Conservation (phyloP, 192 early-diverging fungal genomes). For the Cetraspora pellucida region DNA sequence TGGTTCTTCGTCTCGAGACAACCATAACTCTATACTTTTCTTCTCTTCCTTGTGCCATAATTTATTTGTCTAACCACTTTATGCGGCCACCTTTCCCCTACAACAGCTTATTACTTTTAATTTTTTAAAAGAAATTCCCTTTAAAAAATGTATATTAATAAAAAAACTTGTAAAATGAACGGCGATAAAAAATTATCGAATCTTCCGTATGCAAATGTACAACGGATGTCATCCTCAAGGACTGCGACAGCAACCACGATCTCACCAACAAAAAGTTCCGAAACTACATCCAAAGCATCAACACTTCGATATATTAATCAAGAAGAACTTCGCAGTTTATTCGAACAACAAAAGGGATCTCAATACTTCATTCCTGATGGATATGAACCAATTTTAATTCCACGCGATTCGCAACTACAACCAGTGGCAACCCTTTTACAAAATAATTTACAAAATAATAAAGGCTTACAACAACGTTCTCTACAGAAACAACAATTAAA, state of each 20-base stretch:
- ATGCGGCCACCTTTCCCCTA: not conserved
- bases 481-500: slow-evolving; percentile 9
- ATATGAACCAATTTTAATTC: slow-evolving; percentile 30
- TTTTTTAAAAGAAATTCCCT: no score
- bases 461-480: slow-evolving; percentile 19
- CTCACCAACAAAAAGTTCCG: slow-evolving; percentile 1
- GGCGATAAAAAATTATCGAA: no score
- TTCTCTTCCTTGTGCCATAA: not conserved
- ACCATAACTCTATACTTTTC: not conserved
- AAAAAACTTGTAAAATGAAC: no score
- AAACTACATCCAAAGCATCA: not conserved
- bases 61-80: not conserved
- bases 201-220: no score
- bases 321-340: slow-evolving; percentile 24
- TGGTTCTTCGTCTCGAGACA: not conserved
- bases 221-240: no score
- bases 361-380: slow-evolving; percentile 34
- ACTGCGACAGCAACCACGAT: not conserved
- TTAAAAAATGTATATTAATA: no score
- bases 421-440: slow-evolving; percentile 18
- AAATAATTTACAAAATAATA: slow-evolving; percentile 1
- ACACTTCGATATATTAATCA: slow-evolving; percentile 19
- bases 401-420: slow-evolving; percentile 14
- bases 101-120: not conserved
- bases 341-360: slow-evolving; percentile 27